Base-by-base conservation (phyloP, 495 filamentous ascomycete species). In the Lasiosphaeria hispida region DNA sequence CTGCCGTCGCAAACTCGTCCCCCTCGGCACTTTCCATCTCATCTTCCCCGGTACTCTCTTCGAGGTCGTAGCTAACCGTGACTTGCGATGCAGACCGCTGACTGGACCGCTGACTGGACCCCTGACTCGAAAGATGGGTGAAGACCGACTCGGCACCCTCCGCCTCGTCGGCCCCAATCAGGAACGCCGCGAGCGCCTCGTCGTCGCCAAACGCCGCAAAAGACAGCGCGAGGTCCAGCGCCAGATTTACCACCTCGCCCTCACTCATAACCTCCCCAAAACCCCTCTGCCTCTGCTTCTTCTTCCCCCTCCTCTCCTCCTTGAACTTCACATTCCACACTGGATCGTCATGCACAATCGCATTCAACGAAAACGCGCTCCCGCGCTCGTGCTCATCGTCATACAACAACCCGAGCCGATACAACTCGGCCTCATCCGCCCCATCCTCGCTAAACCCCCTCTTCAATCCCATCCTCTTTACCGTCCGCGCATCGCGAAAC, bases 361-460 rank as follows among this genome's bases (percentile, higher is more conserved):
- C 58, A 48, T 71, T 67, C 19, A 77, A 58, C 43, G 41, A 60
- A 60, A 77, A 77, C n/a, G 57, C 68, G 7, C 60, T 49, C 1
- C 68, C 71, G 10, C 66, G 69, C 53, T 61, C 30, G 35, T 72
- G 60, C 47, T 72, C 68, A 44, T 75, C 66, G 48, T 76, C 72
- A 53, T 77, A 77, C 1, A 76, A 52, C 52, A 77, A 53, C 8
- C 73, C 75, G 35, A 74, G 42, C 37, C 65, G 65, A 48, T 75
- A 75, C 23, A 77, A 59, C 37, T 73, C 69, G 4, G 61, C 64
- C 36, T 67, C 68, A 33, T 68, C 62, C 4, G 7, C 10, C 11
- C 40, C 19, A 0, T 6, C 0, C 41, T 9, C 10, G 18, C 10
- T 33, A 9, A 14, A 17, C 17, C 13, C 9, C 17, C 11, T 0